These are phyloP conservation scores for Apiotrichum brassicae DNA, from an alignment of 1,284 basidiomycete genomes.

Conservation along the genomic window DNA sequence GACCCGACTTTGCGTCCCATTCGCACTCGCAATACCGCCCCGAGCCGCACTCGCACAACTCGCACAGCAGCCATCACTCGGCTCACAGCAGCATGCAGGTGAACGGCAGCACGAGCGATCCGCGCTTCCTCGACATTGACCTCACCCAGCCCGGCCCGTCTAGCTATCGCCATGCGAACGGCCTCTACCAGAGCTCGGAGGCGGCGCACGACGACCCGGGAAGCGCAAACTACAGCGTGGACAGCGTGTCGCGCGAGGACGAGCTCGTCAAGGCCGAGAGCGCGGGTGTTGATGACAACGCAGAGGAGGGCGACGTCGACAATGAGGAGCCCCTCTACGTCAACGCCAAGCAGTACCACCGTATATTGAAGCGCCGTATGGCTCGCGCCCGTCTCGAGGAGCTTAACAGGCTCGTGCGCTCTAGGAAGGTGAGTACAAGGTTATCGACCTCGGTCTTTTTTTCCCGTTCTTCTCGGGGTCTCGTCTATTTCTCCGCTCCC, in stretches of 20 bases:
- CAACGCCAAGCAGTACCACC: conserved; percentile 95
- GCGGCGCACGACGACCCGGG: conserved; percentile 12
- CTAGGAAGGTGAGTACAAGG: conserved; percentile 65
- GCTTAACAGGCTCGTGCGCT: conserved; percentile 78
- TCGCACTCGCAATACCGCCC: conserved; percentile 8
- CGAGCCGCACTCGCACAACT: conserved; percentile 9
- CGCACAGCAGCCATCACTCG: not conserved
- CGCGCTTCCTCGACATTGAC: conserved; percentile 31
- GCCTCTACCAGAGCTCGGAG: conserved; percentile 12
- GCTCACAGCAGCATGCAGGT: conserved; percentile 4
- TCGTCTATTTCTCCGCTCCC: not conserved
- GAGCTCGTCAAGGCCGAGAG: conserved; percentile 22
- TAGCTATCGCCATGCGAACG: conserved; percentile 18
- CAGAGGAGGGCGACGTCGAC: conserved; percentile 41
- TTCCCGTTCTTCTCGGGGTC: not conserved
- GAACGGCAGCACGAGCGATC: conserved; percentile 15
- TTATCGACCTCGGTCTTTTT: not conserved
- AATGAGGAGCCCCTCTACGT: conserved; percentile 95
- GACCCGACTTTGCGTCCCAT: conserved; percentile 15
- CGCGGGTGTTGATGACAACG: conserved; percentile 12
- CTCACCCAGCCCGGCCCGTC: conserved; percentile 29
- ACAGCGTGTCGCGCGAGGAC: conserved; percentile 11
- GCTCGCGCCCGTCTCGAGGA: conserved; percentile 85
- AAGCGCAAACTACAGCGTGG: not conserved
- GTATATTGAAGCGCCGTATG: conserved; percentile 85